Base-by-base conservation (phyloP, 2,329 filamentous ascomycete genomes). In the Pseudocercospora vitis region DNA sequence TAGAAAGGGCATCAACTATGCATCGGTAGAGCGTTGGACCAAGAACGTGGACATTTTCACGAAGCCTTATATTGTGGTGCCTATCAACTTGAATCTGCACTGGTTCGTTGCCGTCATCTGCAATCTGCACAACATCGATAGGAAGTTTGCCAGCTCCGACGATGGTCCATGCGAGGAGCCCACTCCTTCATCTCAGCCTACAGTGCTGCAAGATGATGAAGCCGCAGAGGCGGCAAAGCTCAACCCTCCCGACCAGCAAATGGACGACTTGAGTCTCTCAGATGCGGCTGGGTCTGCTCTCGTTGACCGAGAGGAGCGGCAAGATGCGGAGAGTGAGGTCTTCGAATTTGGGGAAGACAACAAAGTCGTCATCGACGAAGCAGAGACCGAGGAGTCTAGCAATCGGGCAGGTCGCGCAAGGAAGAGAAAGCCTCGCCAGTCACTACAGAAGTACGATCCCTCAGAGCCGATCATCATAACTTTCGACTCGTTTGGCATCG, bases 101-200 rank as follows among this genome's bases (percentile, higher is more conserved):
- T 99, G 95, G 94, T 97, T 94, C 71, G 76, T 97, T 60, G 91
- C 90, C 11, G 92, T 99, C 52, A 92, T 99, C 48, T 96, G 90
- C 79, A 96, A 99, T 65, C 80, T 92, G 48, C 77, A 94, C n/a
- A 61, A 64, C 24, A 69, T 73, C 28, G 70, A 67, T 23, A 33
- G 60, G 7, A 58, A 53, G 35, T 32, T 55, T 19, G 29, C 52
- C 3, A 48, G 32, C 8, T 26, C 47, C 3, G 58, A 54, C 8
- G 58, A 61, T 9, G 57, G 48, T 2, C 44, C 35, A 9, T 5
- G 6, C 7, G 21, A 28, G 12, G 3, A 14, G 14, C n/a, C n/a
- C 7, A 14, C 12, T 14, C 42, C 42, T 11, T 29, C 42, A 3
- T 31, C 42, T 16, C 7, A 21, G 12, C 42, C 23, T 12, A 24